These are phyloP conservation scores for Durio zibethinus DNA, from an alignment of 345 rosid species.

Conservation along the genomic window DNA sequence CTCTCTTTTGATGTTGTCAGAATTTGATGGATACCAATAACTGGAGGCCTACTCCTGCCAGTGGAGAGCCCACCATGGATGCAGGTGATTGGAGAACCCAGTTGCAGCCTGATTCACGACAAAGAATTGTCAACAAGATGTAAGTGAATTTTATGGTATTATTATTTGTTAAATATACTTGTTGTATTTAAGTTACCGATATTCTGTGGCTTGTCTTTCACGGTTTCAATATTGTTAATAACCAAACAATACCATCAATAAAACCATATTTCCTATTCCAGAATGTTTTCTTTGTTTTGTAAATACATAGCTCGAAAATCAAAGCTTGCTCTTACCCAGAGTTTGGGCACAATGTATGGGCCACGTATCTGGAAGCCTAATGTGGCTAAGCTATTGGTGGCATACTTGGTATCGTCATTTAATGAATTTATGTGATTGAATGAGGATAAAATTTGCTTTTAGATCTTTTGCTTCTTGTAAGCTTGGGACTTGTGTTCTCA, in stretches of 20 bases:
- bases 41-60: slow-evolving; percentile 40
- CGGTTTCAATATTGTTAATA: not conserved
- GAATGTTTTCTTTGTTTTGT: not conserved
- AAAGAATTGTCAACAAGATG: slow-evolving; percentile 51
- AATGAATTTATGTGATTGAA: not conserved
- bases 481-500: not conserved
- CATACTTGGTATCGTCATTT: not conserved
- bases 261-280: not conserved
- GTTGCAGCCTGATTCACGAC: slow-evolving; percentile 40
- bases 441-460: not conserved
- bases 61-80: slow-evolving; percentile 37
- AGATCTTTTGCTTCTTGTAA: not conserved
- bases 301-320: not conserved
- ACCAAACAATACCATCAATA: not conserved
- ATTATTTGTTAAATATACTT: not conserved
- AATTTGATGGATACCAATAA: slow-evolving; percentile 36
- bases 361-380: not conserved
- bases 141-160: slow-evolving; percentile 21
- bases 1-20: not conserved
- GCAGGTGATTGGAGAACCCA: slow-evolving; percentile 62
- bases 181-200: not conserved
- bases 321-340: not conserved
- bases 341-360: not conserved
- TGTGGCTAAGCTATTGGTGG: not conserved
- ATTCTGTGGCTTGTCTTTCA: not conserved